These are phyloP conservation scores for Blastobotrys attinorum DNA, from an alignment of 805 yeast species.

Conservation along the genomic window DNA sequence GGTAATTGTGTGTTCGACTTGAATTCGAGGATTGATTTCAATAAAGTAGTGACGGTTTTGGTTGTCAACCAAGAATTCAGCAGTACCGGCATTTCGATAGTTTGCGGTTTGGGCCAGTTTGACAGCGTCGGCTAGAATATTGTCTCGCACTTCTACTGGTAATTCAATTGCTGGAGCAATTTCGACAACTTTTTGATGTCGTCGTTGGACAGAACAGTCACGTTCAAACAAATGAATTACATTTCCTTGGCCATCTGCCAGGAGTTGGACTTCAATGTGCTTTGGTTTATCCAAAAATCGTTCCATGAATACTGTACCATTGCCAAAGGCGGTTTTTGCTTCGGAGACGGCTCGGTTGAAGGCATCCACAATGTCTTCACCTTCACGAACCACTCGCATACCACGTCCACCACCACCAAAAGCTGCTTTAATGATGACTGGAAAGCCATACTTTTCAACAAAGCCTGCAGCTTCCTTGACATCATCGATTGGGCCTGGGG, in stretches of 20 bases:
- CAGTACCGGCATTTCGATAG: conserved; percentile 97
- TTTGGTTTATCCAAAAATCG: conserved; percentile 92
- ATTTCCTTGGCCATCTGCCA: conserved; percentile 91
- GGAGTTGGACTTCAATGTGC: conserved; percentile 94
- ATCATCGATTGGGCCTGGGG: conserved; percentile 88
- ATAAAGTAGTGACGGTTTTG: conserved; percentile 95
- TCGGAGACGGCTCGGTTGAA: conserved; percentile 90
- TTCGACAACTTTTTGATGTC: conserved; percentile 98
- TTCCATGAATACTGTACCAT: conserved; percentile 97
- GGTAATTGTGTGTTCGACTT: conserved; percentile 97
- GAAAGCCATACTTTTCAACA: conserved; percentile 80
- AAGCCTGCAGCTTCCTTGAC: conserved; percentile 72
- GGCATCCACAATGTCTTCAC: conserved; percentile 87
- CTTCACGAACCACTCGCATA: conserved; percentile 98
- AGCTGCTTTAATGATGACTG: conserved; percentile 97
- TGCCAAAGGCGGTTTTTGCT: conserved; percentile 93
- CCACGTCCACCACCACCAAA: conserved; percentile 99
- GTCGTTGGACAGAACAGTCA: conserved; percentile 99
- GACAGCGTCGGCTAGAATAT: conserved; percentile 91
- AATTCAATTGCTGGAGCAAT: conserved; percentile 95
- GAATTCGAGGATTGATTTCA: conserved; percentile 96
- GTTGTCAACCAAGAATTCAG: conserved; percentile 89
- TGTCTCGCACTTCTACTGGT: conserved; percentile 76
- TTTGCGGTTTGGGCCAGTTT: conserved; percentile 80
- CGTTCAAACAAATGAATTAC: conserved; percentile 94